A percentile compares a stretch with the other conserved stretches of the same genome.
phyloP scores from a whole-genome alignment of 495 filamentous ascomycete species.

The Annulohypoxylon moriforme region DNA sequence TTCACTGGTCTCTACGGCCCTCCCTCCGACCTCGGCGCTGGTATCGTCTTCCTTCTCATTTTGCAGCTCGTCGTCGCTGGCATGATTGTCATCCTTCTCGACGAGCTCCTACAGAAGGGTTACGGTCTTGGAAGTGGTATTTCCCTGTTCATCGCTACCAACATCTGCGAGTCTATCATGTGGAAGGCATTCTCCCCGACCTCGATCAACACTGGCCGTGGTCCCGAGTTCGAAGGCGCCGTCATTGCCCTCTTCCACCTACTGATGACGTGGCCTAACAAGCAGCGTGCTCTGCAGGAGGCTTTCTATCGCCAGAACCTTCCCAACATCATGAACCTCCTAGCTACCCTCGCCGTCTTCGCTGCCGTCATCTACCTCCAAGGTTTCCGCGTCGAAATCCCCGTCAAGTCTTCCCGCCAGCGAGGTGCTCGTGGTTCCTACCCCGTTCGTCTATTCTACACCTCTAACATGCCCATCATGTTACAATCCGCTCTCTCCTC shows the following conservation, averaged over 20 bases:
- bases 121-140: constrained; percentile 99
- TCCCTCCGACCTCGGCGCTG: constrained; percentile 94
- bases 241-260: constrained; percentile 99
- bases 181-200: constrained; percentile 99
- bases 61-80: constrained; percentile 97
- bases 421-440: constrained; percentile 94
- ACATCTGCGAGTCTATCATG: constrained; percentile 99
- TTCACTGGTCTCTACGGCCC: constrained; percentile 97
- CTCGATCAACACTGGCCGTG: constrained; percentile 98
- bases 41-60: constrained; percentile 96
- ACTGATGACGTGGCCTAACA: constrained; percentile 97
- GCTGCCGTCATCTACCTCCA: constrained; percentile 99
- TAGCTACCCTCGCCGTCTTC: constrained; percentile 93
- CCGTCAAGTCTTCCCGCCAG: constrained; percentile 99
- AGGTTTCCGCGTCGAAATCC: constrained; percentile 99
- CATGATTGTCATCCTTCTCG: constrained; percentile 97
- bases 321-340: constrained; percentile 98
- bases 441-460: constrained; percentile 85
- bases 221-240: constrained; percentile 98
- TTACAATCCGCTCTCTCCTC: constrained; percentile 96
- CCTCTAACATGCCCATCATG: constrained; percentile 99
- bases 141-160: constrained; percentile 99
- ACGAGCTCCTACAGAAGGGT: constrained; percentile 99
- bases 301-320: constrained; percentile 99
- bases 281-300: constrained; percentile 95